Evolutionary conservation across 805 yeast species (phyloP).

Genomic region (Saccharomycopsis olivae): DNA sequence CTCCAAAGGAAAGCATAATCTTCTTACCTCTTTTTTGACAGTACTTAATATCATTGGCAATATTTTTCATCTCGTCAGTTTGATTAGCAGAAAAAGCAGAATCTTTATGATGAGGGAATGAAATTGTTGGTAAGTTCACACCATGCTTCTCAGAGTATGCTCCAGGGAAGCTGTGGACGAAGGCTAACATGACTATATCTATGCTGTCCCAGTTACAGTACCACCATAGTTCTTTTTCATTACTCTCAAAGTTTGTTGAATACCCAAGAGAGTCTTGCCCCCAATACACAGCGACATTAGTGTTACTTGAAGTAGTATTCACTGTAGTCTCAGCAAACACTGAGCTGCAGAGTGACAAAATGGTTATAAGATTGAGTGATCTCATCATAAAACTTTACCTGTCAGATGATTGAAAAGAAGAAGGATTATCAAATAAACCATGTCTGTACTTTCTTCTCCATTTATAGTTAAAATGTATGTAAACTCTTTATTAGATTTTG

Average conservation of each 20-base stretch:
- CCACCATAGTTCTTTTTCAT: conserved; percentile 29
- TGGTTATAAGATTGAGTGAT: too few relatives aligned
- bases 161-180: conserved; percentile 52
- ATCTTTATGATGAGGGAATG: conserved; percentile 22
- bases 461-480: too few relatives aligned
- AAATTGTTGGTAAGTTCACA: conserved; percentile 10
- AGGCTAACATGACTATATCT: conserved; percentile 64
- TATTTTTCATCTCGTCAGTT: conserved; percentile 33
- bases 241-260: conserved; percentile 29
- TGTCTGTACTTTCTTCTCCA: too few relatives aligned
- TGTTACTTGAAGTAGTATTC: too few relatives aligned
- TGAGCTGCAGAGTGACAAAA: too few relatives aligned
- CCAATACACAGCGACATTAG: conserved; percentile 79
- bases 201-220: conserved; percentile 65
- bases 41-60: conserved; percentile 47
- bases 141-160: conserved; percentile 19
- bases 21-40: conserved; percentile 57
- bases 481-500: too few relatives aligned
- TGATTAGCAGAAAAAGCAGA: conserved; percentile 34
- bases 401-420: too few relatives aligned
- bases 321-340: too few relatives aligned
- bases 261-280: conserved; percentile 71
- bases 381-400: too few relatives aligned
- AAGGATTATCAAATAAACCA: too few relatives aligned
- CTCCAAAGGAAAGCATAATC: conserved; percentile 57